Percentiles rank a stretch among this genome's conserved stretches.
phyloP scores from a whole-genome alignment of 129 eudicot species.

The Apium graveolens region DNA sequence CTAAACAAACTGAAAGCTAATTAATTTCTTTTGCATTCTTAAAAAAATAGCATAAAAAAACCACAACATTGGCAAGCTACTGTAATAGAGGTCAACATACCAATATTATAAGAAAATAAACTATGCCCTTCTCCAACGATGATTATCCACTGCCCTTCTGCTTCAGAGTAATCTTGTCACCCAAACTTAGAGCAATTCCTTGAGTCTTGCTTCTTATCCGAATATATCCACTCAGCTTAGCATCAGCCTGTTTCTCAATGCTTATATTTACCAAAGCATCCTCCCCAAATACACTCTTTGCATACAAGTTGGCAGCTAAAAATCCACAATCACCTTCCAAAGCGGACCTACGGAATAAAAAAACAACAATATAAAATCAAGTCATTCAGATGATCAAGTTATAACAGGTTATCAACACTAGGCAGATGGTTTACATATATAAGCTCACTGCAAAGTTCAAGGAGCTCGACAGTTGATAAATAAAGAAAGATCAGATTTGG shows the following conservation, averaged over 20 bases:
- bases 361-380: not conserved
- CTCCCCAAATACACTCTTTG: constrained; percentile 97
- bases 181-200: constrained; percentile 92
- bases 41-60: not conserved
- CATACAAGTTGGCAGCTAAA: constrained; percentile 90
- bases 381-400: not conserved
- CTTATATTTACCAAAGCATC: constrained; percentile 95
- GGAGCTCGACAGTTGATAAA: not conserved
- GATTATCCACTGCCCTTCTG: constrained; percentile 85
- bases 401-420: not conserved
- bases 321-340: constrained; percentile 94
- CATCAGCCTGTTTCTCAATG: constrained; percentile 79
- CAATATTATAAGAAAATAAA: not conserved
- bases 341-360: constrained; percentile 53
- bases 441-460: not conserved
- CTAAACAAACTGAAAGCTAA: not conserved
- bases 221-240: constrained; percentile 87
- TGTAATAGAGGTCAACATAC: not conserved
- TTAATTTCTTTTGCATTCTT: not conserved
- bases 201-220: constrained; percentile 98
- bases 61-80: not conserved
- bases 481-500: not conserved
- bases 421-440: not conserved
- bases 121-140: not conserved
- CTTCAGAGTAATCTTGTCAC: constrained; percentile 95